Evolutionary conservation across 2,329 filamentous ascomycete genomes (phyloP).

Genomic region (Curvularia sp.): DNA sequence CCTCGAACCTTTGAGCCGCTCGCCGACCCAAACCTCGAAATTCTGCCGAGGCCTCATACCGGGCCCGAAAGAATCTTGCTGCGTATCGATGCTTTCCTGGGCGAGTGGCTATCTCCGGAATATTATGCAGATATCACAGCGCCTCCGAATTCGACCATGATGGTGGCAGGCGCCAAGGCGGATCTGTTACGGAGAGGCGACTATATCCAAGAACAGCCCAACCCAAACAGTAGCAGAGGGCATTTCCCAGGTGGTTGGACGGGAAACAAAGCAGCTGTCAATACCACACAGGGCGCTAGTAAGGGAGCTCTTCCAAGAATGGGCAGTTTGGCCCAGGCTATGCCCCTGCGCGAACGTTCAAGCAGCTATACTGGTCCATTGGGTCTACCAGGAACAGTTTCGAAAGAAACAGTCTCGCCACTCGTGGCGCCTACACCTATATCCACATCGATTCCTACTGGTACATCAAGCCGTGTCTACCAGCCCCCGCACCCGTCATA

Average conservation of each 20-base stretch:
- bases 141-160: conserved; percentile 82
- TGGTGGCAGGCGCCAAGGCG: conserved; percentile 88
- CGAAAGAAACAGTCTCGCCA: conserved; percentile 34
- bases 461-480: conserved; percentile 60
- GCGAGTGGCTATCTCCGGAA: conserved; percentile 92
- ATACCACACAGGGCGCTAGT: conserved; percentile 27
- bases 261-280: conserved; percentile 42
- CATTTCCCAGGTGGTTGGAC: conserved; percentile 66
- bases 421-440: conserved; percentile 15
- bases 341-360: conserved; percentile 56
- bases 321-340: conserved; percentile 50
- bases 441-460: conserved; percentile 25
- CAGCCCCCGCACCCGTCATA: conserved; percentile 80
- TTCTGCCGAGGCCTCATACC: conserved; percentile 42
- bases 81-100: conserved; percentile 88
- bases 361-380: conserved; percentile 49
- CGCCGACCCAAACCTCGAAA: conserved; percentile 49
- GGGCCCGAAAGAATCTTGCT: conserved; percentile 57
- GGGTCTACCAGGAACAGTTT: conserved; percentile 34
- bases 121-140: conserved; percentile 94
- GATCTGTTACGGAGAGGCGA: conserved; percentile 82
- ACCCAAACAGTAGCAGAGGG: conserved; percentile 51
- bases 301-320: conserved; percentile 36
- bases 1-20: conserved; percentile 42
- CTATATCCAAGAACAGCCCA: conserved; percentile 57